Evolutionary conservation across 768 basidiomycete species (phyloP), one percentile per base, ranked within the genome.

Genomic region (Mycena maculata): DNA sequence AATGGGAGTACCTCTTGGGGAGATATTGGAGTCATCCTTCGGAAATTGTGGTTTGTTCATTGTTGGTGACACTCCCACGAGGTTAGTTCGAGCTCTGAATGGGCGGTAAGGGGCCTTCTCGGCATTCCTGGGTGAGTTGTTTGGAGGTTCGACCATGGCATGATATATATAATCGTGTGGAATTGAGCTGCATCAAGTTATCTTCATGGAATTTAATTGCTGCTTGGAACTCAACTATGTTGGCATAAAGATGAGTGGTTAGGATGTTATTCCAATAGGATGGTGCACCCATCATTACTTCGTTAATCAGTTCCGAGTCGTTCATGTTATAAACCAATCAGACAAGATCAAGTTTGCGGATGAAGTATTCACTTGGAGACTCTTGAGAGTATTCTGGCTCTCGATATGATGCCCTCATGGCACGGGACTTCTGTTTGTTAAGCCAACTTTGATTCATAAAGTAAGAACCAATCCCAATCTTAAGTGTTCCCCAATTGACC

Each of bases 221-320:
- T 23, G 41, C 38, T 15, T 56, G 54, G 53, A 54, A 54, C 22
- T 54, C 53, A 16, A 39, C 53, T 5, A 18, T 2, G 36, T 54
- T 23, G 12, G 25, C 22, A 20, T 56, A 41, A 4, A 56, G 9
- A 15, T 56, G 54, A 1, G 54, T 56, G 1, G 54, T 56, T 13
- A 76, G 58, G 10, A 75, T 62, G 0, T 72, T 72, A 12, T 60
- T 70, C 79, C 79, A 81, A 15, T 52, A 60, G 0, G 72, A 9
- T 36, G 80, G 80, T 18, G 75, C 77, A 3, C 76, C 76, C 9
- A 72, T 71, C 79, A 80, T 79, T 10, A 81, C 68, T 60, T 80
- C 76, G 23, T 70, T 69, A 12, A 81, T 81, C 5, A 78, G 10
- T 54, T 78, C 76, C 1, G 73, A 67, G 47, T 80, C 77, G 33